Conservation (phyloP, 257 asterid species). For the Jasminum sambac region DNA sequence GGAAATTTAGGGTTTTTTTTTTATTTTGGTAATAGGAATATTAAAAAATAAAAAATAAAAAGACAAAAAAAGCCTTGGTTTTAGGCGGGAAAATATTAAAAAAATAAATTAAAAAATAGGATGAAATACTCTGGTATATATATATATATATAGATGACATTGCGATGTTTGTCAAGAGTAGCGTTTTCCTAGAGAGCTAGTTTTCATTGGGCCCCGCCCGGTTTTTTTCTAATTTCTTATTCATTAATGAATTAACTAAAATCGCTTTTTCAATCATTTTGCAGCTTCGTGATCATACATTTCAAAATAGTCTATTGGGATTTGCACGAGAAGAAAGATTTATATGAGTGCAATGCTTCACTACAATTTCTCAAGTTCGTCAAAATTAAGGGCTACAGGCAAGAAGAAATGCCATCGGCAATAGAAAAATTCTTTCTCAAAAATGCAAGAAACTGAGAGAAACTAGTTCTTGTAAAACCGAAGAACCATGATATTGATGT, state of each 20-base stretch:
- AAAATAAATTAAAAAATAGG: no score
- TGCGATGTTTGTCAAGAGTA: conserved; percentile 25
- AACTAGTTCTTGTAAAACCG: conserved; percentile 21
- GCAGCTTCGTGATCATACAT: conserved; percentile 36
- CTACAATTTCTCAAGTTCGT: conserved; percentile 22
- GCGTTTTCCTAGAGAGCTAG: conserved; percentile 26
- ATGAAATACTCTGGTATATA: no score
- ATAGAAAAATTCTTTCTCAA: conserved; percentile 11
- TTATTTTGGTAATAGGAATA: no score
- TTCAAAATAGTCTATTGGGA: conserved; percentile 29
- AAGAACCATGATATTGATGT: neutral
- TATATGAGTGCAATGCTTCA: neutral
- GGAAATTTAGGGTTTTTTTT: no score
- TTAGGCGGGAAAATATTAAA: no score
- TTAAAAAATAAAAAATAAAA: no score
- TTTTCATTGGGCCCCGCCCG: no score
- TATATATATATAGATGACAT: no score
- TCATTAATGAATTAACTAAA: no score
- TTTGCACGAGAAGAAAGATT: neutral
- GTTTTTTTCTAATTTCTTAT: no score
- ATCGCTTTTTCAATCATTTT: neutral
- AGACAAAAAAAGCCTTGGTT: no score
- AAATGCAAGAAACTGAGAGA: neutral
- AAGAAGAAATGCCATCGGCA: conserved; percentile 16
- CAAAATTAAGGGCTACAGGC: conserved; percentile 23